Conservation (phyloP, 2,329 filamentous ascomycete genomes). For the Aspergillus piperis region DNA sequence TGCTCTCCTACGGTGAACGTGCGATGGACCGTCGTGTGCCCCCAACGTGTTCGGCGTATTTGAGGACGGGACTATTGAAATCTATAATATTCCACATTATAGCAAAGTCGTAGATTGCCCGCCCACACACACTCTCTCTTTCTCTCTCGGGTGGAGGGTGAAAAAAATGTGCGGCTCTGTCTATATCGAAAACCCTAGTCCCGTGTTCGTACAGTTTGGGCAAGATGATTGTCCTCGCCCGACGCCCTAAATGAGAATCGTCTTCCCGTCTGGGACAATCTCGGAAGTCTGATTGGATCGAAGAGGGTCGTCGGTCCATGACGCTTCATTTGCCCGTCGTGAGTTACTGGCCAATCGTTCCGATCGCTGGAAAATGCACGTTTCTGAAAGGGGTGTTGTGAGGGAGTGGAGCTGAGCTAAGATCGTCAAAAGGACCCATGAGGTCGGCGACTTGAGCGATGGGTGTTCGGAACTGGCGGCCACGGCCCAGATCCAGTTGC, state of each 20-base stretch:
- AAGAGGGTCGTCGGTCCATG: constrained; percentile 12
- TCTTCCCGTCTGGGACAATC: constrained; percentile 19
- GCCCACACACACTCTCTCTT: too few relatives aligned
- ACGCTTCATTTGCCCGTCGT: constrained; percentile 24
- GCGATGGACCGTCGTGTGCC: neutral
- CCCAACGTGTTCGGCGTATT: neutral
- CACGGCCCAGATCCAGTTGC: constrained; percentile 17
- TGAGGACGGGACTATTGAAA: constrained; percentile 2
- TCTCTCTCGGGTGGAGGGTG: too few relatives aligned
- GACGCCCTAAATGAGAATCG: constrained; percentile 21
- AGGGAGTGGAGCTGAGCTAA: constrained; percentile 17
- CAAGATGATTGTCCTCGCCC: constrained; percentile 19
- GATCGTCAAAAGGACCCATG: constrained; percentile 23
- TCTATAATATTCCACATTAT: constrained; percentile 8
- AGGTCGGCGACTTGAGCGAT: constrained; percentile 14
- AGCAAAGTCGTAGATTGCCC: too few relatives aligned
- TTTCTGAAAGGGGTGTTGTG: constrained; percentile 18
- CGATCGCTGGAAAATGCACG: constrained; percentile 16
- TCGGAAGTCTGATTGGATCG: constrained; percentile 21
- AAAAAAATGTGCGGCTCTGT: constrained; percentile 22
- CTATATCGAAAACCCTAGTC: constrained; percentile 6
- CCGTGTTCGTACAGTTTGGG: constrained; percentile 18
- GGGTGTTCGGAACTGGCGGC: constrained; percentile 18
- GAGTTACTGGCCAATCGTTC: constrained; percentile 20
- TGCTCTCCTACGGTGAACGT: neutral